Percentiles rank a stretch among this genome's conserved stretches.
These are phyloP conservation scores for Phanerodontia chrysosporium DNA, from an alignment of 768 basidiomycete species.

Conservation along the genomic window DNA sequence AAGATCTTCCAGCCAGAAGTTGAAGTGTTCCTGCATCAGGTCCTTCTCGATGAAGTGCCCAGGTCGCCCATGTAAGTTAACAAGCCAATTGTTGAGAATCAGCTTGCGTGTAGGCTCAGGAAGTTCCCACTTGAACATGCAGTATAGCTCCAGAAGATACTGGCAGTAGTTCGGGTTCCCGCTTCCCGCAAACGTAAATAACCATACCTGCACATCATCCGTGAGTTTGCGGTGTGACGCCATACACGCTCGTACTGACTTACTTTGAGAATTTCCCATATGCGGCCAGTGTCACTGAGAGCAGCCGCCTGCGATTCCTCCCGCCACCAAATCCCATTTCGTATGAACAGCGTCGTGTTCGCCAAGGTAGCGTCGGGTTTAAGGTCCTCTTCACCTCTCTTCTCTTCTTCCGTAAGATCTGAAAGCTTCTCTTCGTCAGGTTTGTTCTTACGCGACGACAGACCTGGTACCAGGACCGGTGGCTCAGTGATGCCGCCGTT, in stretches of 20 bases:
- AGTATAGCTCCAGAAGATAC: constrained; percentile 11
- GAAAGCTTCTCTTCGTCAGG: too few species aligned
- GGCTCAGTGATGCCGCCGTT: too few species aligned
- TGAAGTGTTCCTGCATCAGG: constrained; percentile 31
- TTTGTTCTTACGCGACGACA: too few species aligned
- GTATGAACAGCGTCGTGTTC: constrained; percentile 7
- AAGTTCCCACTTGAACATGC: constrained; percentile 7
- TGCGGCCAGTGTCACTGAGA: constrained; percentile 3
- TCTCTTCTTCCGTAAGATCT: too few species aligned
- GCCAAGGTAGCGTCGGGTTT: not conserved
- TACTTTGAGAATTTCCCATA: constrained; percentile 4
- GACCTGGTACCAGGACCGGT: too few species aligned
- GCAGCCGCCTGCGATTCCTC: not conserved
- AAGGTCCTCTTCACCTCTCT: not conserved
- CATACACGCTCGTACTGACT: too few species aligned
- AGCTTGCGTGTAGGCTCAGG: not conserved
- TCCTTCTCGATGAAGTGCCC: constrained; percentile 14
- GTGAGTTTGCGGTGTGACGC: not conserved
- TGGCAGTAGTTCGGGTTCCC: constrained; percentile 6
- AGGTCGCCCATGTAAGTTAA: constrained; percentile 10
- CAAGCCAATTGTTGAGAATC: constrained; percentile 16
- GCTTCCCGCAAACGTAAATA: constrained; percentile 11
- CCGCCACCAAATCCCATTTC: constrained; percentile 2
- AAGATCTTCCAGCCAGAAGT: constrained; percentile 24
- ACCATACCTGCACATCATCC: constrained; percentile 1